Evolutionary conservation across 2,329 filamentous ascomycete genomes (phyloP).

Genomic region (Ilyonectria robusta): DNA sequence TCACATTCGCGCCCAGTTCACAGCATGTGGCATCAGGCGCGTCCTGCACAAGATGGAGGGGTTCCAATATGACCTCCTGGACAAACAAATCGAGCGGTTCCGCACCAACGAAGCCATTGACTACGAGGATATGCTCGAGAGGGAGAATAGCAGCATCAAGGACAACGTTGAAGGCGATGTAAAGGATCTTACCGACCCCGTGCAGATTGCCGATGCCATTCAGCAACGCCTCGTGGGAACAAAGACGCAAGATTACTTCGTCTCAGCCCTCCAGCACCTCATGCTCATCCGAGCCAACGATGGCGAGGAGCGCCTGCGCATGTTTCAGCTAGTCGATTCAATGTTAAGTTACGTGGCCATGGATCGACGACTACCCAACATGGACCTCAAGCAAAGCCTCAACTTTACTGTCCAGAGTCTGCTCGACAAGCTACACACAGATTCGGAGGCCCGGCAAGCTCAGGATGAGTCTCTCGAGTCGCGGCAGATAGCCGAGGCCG

Average conservation of each 20-base stretch:
- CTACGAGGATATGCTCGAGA: constrained; percentile 96
- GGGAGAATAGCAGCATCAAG: constrained; percentile 90
- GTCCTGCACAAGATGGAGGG: constrained; percentile 97
- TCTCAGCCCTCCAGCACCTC: constrained; percentile 95
- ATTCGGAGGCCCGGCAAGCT: constrained; percentile 92
- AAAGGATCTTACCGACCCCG: constrained; percentile 92
- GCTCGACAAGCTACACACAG: constrained; percentile 95
- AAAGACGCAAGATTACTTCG: constrained; percentile 93
- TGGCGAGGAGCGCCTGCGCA: constrained; percentile 89
- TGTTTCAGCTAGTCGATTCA: constrained; percentile 98
- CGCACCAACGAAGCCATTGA: constrained; percentile 96
- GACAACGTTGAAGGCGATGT: constrained; percentile 88
- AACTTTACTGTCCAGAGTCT: constrained; percentile 98
- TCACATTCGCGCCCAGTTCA: constrained; percentile 96
- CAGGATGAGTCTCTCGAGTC: constrained; percentile 93
- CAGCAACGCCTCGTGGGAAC: constrained; percentile 86
- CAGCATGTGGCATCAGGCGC: constrained; percentile 93
- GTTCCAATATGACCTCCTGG: constrained; percentile 98
- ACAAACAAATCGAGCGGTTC: constrained; percentile 97
- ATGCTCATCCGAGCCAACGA: constrained; percentile 93
- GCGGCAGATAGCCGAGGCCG: constrained; percentile 93
- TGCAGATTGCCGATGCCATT: constrained; percentile 95
- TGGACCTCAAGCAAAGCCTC: constrained; percentile 97
- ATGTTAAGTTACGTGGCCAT: constrained; percentile 99
- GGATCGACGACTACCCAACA: constrained; percentile 94